Percentiles rank a stretch among this genome's conserved stretches.
Evolutionary conservation across 2,329 filamentous ascomycete species (phyloP).

Genomic region (Xylariaceae sp.): DNA sequence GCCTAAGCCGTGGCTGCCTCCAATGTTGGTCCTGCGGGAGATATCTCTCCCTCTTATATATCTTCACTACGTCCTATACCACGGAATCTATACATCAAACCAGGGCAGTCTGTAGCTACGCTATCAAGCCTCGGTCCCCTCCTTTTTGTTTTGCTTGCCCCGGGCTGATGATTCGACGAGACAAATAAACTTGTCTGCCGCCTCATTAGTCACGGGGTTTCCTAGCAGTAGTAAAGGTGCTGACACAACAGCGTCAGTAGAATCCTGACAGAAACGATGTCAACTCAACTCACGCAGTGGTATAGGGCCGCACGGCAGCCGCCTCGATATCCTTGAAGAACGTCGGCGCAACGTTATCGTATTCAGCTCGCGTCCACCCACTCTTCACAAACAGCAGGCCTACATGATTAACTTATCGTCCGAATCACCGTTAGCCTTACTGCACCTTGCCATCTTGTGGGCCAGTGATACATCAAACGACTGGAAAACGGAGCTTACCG

Average conservation of each 20-base stretch:
- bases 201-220: slow-evolving; percentile 16
- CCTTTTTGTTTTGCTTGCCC: no score
- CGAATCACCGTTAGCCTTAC: background rate
- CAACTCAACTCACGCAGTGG: slow-evolving; percentile 19
- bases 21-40: no score
- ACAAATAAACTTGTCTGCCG: no score
- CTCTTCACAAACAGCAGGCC: slow-evolving; percentile 20
- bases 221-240: slow-evolving; percentile 25
- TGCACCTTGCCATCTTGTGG: background rate
- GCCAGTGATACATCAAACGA: background rate
- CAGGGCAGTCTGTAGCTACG: no score
- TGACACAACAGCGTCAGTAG: slow-evolving; percentile 8
- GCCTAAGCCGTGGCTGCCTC: no score
- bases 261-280: background rate
- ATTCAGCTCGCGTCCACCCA: slow-evolving; percentile 22
- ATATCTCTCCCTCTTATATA: no score
- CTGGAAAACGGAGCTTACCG: slow-evolving; percentile 22
- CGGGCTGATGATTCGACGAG: no score
- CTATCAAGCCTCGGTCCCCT: no score
- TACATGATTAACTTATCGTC: slow-evolving; percentile 15
- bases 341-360: slow-evolving; percentile 17
- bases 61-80: no score
- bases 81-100: no score
- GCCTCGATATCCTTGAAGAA: slow-evolving; percentile 17
- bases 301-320: slow-evolving; percentile 18